Conservation (phyloP, 164 flowering plant species). For the Nymphaea thermarum region DNA sequence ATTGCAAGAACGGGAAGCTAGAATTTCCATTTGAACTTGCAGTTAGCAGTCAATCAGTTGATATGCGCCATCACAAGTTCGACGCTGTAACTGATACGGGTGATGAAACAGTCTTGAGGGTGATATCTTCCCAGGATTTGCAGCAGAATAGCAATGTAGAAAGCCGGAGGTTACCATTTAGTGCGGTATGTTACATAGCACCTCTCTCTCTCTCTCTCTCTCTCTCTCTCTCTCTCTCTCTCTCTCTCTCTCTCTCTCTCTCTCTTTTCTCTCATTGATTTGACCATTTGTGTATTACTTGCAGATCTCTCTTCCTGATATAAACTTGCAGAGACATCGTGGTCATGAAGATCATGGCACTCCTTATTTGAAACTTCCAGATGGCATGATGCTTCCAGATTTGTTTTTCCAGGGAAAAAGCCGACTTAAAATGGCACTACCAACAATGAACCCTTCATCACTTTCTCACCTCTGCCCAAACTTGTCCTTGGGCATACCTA, state of each 20-base stretch:
- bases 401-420: not conserved
- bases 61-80: constrained; percentile 10
- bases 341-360: not conserved
- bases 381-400: not conserved
- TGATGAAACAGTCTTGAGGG: constrained; percentile 21
- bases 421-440: not conserved
- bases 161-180: constrained; percentile 27
- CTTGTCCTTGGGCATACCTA: constrained; percentile 55
- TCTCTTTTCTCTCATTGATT: not conserved
- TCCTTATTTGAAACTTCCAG: not conserved
- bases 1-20: constrained; percentile 13
- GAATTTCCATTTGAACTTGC: constrained; percentile 50
- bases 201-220: not conserved
- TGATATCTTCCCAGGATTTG: constrained; percentile 22
- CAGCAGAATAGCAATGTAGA: constrained; percentile 20
- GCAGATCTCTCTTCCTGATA: not conserved
- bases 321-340: not conserved
- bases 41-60: constrained; percentile 8
- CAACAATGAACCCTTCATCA: constrained; percentile 6
- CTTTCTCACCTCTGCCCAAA: constrained; percentile 45
- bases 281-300: not conserved
- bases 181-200: constrained; percentile 28
- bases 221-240: not conserved
- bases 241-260: not conserved
- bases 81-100: not conserved